Evolutionary conservation across 2,329 filamentous ascomycete genomes (phyloP).

Genomic region (Diplodia scrobiculata): DNA sequence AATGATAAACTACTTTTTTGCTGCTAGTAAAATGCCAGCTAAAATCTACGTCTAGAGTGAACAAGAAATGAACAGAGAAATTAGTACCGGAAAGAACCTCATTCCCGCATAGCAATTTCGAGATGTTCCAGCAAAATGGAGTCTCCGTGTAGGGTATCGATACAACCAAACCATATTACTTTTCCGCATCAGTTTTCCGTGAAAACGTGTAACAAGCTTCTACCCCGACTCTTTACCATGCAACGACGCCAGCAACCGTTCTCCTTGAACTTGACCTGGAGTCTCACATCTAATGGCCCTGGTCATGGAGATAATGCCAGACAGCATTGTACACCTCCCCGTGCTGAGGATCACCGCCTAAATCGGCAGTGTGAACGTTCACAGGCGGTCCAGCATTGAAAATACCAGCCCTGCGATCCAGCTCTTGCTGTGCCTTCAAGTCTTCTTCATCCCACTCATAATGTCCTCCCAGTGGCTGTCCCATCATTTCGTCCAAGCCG

Average conservation of each 20-base stretch:
- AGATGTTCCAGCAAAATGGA: not conserved
- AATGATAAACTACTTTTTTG: not conserved
- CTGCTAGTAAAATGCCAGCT: not conserved
- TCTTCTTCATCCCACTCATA: conserved; percentile 21
- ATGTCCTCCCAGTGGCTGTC: not conserved
- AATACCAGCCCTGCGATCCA: conserved; percentile 24
- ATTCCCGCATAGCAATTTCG: not conserved
- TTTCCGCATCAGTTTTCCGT: not conserved
- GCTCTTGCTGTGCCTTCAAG: conserved; percentile 17
- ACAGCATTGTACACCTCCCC: conserved; percentile 18
- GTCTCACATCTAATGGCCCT: not conserved
- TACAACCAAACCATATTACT: not conserved
- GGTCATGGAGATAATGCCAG: conserved; percentile 23
- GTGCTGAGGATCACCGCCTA: conserved; percentile 3
- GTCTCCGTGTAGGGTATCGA: conserved; percentile 13
- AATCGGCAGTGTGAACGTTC: conserved; percentile 2
- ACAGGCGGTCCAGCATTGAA: conserved; percentile 6
- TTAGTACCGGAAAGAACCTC: not conserved
- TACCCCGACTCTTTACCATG: not conserved
- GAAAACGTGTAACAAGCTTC: not conserved
- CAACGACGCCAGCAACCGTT: not conserved
- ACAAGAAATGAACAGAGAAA: not conserved
- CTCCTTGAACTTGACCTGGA: not conserved
- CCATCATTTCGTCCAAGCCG: conserved; percentile 35
- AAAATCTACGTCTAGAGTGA: not conserved